Evolutionary conservation across 2,329 filamentous ascomycete species (phyloP), one percentile per base, ranked within the genome.

Genomic region (Fusarium mundagurra): DNA sequence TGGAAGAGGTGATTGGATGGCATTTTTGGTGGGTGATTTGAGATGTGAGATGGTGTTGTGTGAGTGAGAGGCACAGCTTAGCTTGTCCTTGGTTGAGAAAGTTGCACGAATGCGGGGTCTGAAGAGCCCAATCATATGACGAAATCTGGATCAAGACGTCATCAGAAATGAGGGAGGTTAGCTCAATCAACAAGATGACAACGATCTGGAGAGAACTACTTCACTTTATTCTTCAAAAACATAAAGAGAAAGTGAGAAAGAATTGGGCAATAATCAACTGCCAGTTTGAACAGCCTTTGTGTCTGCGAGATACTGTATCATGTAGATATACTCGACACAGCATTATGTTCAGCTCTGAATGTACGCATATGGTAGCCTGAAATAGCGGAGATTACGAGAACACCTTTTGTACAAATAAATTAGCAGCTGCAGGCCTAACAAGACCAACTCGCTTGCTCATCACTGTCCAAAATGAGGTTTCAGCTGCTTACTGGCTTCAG

Each of bases 1-100:
- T 76, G 73, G 7, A 69, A 74, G 22, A 76, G 63, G 4, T 72
- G 50, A 51, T 76, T 76, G 27, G 63, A 12, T 13, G 67, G 1
- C 73, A 76, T 76, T 33, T 36, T 43, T 39, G 20, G 8, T 45
- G 34, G 27, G 29, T 36, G 33, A n/a, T 27, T 4, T n/a, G 55
- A 29, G n/a, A 45, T 60, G 16, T 45, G 38, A 34, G 44, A 34
- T 34, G 39, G 38, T 50, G 38, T 51, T 51, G 33, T 24, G 39
- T 38, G 24, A 59, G 9, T 18, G 11, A 58, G 22, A 38, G 31
- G 16, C 29, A 36, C 38, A 36, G 22, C 17, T 54, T 67, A 36
- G 22, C 17, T 54, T 67, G 13, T 38, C 2, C 38, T 64, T 39
- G 50, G 12, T 33, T 34, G n/a, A 41, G 51, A 67, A 67, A 51